These are phyloP conservation scores for Pontederia paniculata DNA, from an alignment of 176 grass and related monocot genomes.

Conservation along the genomic window DNA sequence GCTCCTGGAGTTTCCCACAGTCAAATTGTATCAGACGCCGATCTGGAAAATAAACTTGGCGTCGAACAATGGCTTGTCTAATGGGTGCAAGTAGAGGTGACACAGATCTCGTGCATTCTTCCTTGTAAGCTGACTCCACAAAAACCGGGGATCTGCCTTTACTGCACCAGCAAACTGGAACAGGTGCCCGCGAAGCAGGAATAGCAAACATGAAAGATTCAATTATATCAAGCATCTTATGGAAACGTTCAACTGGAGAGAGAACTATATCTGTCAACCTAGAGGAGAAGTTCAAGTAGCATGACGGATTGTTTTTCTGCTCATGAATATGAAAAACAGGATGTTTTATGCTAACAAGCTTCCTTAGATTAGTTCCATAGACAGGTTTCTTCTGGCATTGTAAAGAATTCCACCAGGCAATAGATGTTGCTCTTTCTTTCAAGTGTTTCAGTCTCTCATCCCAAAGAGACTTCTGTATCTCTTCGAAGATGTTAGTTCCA, in stretches of 20 bases:
- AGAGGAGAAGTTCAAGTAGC: slow-evolving; percentile 73
- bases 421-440: slow-evolving; percentile 60
- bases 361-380: slow-evolving; percentile 69
- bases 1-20: slow-evolving; percentile 96
- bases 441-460: slow-evolving; percentile 77
- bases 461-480: slow-evolving; percentile 64
- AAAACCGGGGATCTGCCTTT: slow-evolving; percentile 66
- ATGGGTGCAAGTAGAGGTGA: slow-evolving; percentile 59
- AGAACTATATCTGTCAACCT: slow-evolving; percentile 65
- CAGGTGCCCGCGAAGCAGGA: slow-evolving; percentile 71
- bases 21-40: slow-evolving; percentile 98
- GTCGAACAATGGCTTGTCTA: slow-evolving; percentile 79
- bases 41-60: slow-evolving; percentile 95
- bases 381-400: slow-evolving; percentile 68
- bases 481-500: slow-evolving; percentile 71
- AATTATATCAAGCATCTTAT: slow-evolving; percentile 73
- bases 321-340: slow-evolving; percentile 57
- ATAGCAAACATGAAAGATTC: slow-evolving; percentile 97
- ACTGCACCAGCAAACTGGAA: slow-evolving; percentile 72
- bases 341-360: slow-evolving; percentile 66
- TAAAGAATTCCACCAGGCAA: slow-evolving; percentile 94
- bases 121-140: slow-evolving; percentile 45
- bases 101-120: slow-evolving; percentile 41
- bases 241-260: slow-evolving; percentile 59
- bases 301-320: slow-evolving; percentile 66